Conservation (phyloP, 2,329 filamentous ascomycete genomes). For the Fusarium dimerum region DNA sequence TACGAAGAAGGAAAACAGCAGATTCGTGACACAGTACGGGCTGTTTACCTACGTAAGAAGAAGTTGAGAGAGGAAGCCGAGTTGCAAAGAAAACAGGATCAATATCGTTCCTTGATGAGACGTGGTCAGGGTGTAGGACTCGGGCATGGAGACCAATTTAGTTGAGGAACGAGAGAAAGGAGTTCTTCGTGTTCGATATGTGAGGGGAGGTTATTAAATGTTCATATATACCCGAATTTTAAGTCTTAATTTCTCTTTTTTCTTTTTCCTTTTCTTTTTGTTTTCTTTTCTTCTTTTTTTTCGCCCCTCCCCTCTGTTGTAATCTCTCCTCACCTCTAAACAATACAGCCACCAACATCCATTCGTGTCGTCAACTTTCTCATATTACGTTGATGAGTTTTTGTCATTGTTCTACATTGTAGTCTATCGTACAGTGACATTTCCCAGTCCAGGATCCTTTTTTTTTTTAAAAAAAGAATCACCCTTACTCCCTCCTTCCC, state of each 20-base stretch:
- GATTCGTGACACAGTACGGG: constrained; percentile 75
- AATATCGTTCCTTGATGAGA: constrained; percentile 48
- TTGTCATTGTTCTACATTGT: constrained; percentile 41
- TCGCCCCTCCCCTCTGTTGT: too few relatives aligned
- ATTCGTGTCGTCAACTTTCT: too few relatives aligned
- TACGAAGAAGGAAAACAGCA: constrained; percentile 80
- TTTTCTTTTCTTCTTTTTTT: too few relatives aligned
- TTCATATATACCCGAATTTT: neutral
- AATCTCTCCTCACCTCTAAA: too few relatives aligned
- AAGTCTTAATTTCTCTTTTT: neutral
- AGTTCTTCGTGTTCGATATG: neutral
- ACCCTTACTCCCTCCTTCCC: constrained; percentile 5
- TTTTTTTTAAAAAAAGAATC: constrained; percentile 19
- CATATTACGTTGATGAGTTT: constrained; percentile 20
- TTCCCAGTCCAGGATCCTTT: constrained; percentile 18
- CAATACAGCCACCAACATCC: neutral
- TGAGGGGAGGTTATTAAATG: neutral
- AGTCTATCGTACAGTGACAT: constrained; percentile 38
- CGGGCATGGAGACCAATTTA: constrained; percentile 69
- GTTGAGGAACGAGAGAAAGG: constrained; percentile 25
- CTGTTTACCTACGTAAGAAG: constrained; percentile 93
- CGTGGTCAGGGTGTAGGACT: constrained; percentile 55
- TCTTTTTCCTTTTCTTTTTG: too few relatives aligned
- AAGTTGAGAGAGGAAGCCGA: constrained; percentile 60
- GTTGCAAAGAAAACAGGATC: constrained; percentile 38